phyloP scores from a whole-genome alignment of 2,329 filamentous ascomycete genomes.

The Diaporthe nobilis region DNA sequence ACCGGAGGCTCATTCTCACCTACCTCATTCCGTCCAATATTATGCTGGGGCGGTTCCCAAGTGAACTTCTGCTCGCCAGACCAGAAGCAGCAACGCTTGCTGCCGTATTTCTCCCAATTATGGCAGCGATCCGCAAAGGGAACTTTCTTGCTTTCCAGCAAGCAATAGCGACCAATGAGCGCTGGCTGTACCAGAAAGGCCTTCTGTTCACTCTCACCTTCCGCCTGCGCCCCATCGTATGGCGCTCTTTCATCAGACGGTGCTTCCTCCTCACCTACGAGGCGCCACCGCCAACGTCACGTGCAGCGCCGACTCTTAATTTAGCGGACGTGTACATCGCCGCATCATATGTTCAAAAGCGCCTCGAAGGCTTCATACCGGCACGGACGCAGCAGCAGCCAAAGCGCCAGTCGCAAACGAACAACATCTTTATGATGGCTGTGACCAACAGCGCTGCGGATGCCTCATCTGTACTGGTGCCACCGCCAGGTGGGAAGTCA shows the following conservation, averaged over 20 bases:
- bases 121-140: slow-evolving; percentile 78
- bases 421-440: slow-evolving; percentile 66
- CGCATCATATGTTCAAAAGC: slow-evolving; percentile 75
- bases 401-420: slow-evolving; percentile 57
- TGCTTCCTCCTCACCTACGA: slow-evolving; percentile 84
- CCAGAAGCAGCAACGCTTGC: slow-evolving; percentile 75
- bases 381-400: slow-evolving; percentile 49
- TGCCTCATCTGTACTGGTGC: slow-evolving; percentile 57
- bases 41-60: slow-evolving; percentile 87
- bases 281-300: slow-evolving; percentile 69
- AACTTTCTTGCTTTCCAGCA: slow-evolving; percentile 81
- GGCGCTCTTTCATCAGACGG: slow-evolving; percentile 84
- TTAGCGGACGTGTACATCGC: slow-evolving; percentile 76
- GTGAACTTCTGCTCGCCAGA: slow-evolving; percentile 73
- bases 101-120: slow-evolving; percentile 83
- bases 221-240: slow-evolving; percentile 84
- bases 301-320: slow-evolving; percentile 81
- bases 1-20: slow-evolving; percentile 84
- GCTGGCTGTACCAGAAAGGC: slow-evolving; percentile 83
- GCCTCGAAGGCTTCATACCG: slow-evolving; percentile 71
- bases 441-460: slow-evolving; percentile 62
- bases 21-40: slow-evolving; percentile 88
- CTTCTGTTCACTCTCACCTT: slow-evolving; percentile 83
- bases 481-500: slow-evolving; percentile 63
- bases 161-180: slow-evolving; percentile 73